Evolutionary conservation across 1,139 yeast species (phyloP).

Genomic region (Diutina siamensis): DNA sequence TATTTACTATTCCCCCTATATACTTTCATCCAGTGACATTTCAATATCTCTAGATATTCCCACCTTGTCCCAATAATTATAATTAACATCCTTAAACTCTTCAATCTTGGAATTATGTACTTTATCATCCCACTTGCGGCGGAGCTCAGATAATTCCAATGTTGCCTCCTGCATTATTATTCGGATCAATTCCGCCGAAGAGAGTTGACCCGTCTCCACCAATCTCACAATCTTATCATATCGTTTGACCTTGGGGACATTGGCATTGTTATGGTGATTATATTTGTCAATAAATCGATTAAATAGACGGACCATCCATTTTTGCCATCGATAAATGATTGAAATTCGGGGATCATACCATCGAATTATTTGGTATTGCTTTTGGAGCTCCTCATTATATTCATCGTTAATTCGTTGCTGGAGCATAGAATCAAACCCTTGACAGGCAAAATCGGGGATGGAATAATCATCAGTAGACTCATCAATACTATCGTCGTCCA

Average conservation of each 20-base stretch:
- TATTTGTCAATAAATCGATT: not conserved
- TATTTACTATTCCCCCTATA: not conserved
- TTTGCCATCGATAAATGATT: not conserved
- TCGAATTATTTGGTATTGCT: not conserved
- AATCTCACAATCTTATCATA: not conserved
- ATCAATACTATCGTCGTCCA: not conserved
- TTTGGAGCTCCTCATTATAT: not conserved
- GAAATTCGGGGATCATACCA: not conserved
- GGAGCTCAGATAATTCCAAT: not conserved
- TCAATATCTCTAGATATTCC: not conserved
- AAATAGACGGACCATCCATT: conserved; percentile 2
- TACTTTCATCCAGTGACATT: not conserved
- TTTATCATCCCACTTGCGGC: not conserved
- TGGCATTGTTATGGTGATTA: not conserved
- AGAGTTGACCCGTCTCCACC: not conserved
- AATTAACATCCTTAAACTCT: not conserved
- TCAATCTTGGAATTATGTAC: not conserved
- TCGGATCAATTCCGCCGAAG: not conserved
- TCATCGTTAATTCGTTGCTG: not conserved
- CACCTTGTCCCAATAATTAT: conserved; percentile 2
- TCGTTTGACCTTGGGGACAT: not conserved
- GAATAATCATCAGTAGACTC: not conserved
- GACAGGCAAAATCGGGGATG: not conserved
- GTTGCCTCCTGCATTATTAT: not conserved
- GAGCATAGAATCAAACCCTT: not conserved